A percentile compares a stretch with the other conserved stretches of the same genome.
Evolutionary conservation across 140 eudicot species (phyloP).

Genomic region (Ambrosia hybrid): DNA sequence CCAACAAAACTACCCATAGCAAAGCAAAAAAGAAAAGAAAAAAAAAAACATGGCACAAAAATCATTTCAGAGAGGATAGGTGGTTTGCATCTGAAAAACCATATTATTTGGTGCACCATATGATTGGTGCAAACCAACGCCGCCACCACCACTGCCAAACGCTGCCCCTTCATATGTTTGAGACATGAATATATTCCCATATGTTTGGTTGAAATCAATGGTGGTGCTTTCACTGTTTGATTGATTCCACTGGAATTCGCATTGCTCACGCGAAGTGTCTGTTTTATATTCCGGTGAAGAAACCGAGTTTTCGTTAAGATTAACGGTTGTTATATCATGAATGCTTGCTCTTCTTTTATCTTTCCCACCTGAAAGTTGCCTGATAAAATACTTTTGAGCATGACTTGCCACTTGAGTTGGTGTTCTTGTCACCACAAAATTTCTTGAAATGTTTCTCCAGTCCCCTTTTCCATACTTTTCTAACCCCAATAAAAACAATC

Average conservation of each 20-base stretch:
- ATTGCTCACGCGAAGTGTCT: conserved; percentile 40
- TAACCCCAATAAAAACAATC: conserved; percentile 87
- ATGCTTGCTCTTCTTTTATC: conserved; percentile 95
- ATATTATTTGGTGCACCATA: conserved; percentile 46
- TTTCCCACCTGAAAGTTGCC: conserved; percentile 91
- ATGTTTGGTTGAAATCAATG: conserved; percentile 46
- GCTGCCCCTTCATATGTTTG: conserved; percentile 42
- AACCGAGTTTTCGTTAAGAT: conserved; percentile 48
- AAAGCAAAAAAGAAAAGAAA: conserved; percentile 3
- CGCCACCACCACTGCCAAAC: conserved; percentile 1
- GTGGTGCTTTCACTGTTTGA: conserved; percentile 28
- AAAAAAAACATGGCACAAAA: not conserved
- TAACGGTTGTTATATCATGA: conserved; percentile 85
- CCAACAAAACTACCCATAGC: conserved; percentile 32
- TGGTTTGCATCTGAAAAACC: conserved; percentile 65
- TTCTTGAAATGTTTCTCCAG: conserved; percentile 92
- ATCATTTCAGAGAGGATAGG: conserved; percentile 37
- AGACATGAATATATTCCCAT: conserved; percentile 47
- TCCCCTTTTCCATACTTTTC: conserved; percentile 95
- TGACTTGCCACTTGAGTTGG: conserved; percentile 98
- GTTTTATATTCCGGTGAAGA: conserved; percentile 45
- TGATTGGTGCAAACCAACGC: conserved; percentile 29
- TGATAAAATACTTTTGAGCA: conserved; percentile 92
- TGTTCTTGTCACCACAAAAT: conserved; percentile 80
- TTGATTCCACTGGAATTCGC: conserved; percentile 37